Evolutionary conservation across 2,329 filamentous ascomycete genomes (phyloP), one percentile per base, ranked within the genome.

Genomic region (Akanthomyces lecanii): DNA sequence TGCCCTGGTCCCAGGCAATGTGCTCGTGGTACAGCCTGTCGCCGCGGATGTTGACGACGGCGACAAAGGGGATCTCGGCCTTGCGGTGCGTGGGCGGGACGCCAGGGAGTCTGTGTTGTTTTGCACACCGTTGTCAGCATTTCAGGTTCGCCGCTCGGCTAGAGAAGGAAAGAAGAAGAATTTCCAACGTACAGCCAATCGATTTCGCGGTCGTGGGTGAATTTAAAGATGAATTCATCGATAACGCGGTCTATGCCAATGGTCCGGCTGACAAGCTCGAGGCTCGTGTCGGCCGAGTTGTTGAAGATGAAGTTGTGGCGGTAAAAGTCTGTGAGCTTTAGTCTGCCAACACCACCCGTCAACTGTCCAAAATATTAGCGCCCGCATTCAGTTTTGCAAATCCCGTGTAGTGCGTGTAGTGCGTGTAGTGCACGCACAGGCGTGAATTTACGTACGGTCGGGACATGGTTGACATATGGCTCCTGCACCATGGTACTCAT

Each of bases 401-500:
- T 21, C 21, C 21, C 21, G 21, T 21, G 21, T 21, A 21, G 21
- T 21, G 21, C 21, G 21, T 21, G 21, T 21, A 21, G 21, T 21
- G 21, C 21, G 21, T 21, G 21, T 21, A 21, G 21, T 21, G 21
- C 21, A 36, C 4, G 10, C 7, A 36, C 28, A 10, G 10, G 36
- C 33, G 10, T 36, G 10, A n/a, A 3, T 28, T 11, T 45, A 67
- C 80, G 77, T 69, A 86, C 79, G 0, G 88, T 91, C 0, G 89
- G 86, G 8, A 91, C 79, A 71, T 92, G 87, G 71, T 92, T 91
- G 5, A 92, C 89, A 69, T 92, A 91, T 4, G 89, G 89, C 72
- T 91, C 85, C 6, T 64, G 65, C 65, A 91, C 88, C 89, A 92
- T 92, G 0, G 89, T 92, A 12, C 79, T 80, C 89, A 92, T 92